phyloP scores from a whole-genome alignment of 306 rosid genomes.

The Ammopiptanthus mongolicus region DNA sequence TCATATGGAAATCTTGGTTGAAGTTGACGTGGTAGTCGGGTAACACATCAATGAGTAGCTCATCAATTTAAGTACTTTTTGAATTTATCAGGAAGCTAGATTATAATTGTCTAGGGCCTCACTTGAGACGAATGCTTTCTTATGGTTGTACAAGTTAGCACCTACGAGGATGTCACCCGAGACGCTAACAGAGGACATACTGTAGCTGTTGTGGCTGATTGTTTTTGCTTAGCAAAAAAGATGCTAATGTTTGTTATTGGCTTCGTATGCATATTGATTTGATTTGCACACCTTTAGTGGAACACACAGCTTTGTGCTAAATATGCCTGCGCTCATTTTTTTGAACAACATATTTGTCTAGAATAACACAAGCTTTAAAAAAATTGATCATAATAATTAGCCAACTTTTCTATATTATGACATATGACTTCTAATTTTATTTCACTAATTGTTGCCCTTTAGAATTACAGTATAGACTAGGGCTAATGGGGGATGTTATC shows the following conservation, averaged over 20 bases:
- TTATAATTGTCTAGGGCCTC: constrained; percentile 98
- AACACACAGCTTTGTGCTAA: neutral
- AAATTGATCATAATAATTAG: neutral
- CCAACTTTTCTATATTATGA: neutral
- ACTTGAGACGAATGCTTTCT: constrained; percentile 92
- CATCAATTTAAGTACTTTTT: constrained; percentile 14
- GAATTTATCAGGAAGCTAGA: constrained; percentile 83
- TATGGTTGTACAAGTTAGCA: constrained; percentile 95
- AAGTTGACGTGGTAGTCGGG: neutral
- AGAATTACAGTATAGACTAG: neutral
- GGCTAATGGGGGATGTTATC: constrained; percentile 6
- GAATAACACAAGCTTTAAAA: neutral
- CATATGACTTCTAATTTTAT: neutral
- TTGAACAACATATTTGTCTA: neutral
- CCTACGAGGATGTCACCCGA: constrained; percentile 96
- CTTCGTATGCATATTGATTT: too few species aligned
- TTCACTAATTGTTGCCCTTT: constrained; percentile 2
- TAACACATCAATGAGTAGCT: constrained; percentile 10
- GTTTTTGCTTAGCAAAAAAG: constrained; percentile 92
- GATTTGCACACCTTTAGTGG: neutral
- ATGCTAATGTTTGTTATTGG: constrained; percentile 78
- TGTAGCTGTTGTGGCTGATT: constrained; percentile 93
- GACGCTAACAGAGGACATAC: constrained; percentile 98
- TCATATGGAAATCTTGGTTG: neutral
- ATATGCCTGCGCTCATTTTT: neutral